Base-by-base conservation (phyloP, 768 basidiomycete species). In the Brasilioporus rufonigricans region DNA sequence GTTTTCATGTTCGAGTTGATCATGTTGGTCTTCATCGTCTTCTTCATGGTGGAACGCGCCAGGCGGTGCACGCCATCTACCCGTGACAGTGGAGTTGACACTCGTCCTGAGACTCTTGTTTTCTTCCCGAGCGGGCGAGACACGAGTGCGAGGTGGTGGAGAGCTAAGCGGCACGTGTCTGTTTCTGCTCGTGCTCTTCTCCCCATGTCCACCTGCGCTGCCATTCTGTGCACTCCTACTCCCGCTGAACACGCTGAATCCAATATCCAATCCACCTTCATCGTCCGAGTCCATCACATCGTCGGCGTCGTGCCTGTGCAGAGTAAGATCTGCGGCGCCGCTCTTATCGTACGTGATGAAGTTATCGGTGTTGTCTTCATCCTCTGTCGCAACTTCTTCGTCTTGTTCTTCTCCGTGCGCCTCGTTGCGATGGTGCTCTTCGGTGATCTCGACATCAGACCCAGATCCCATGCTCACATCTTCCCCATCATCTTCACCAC, bases 31-130 rank as follows among this genome's bases (percentile, higher is more conserved):
- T 1, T 69, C 68, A 0, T 56, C 61, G 3, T 71, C 73, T 1
- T 78, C 79, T 11, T 77, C 77, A 2, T 65, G 65, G 9, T 67
- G 65, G 58, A 82, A 82, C 32, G 79, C 79, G 0, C 79, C 80
- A 11, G 80, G 80, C 6, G 72, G 75, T 35, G 69, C 68, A 44
- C 67, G 75, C 71, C 53, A 51, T 56, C 10, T 65, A 52, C 36
- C 45, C 1, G 48, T 62, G 44, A 38, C 59, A 38, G 41, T 61
- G 8, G 62, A 57, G 21, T 32, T 53, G 29, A 48, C 61, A 31
- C 52, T 59, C 48, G 18, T 38, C 43, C 44, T 36, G 54, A 58
- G 50, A 56, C 45, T 61, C 47, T 35, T 55, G 32, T 58, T 59
- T 38, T 43, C 52, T 32, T 53, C 54, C 21, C 55, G 64, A 53